Conservation (phyloP, 2,329 filamentous ascomycete genomes). For the Colletotrichum simmondsii region DNA sequence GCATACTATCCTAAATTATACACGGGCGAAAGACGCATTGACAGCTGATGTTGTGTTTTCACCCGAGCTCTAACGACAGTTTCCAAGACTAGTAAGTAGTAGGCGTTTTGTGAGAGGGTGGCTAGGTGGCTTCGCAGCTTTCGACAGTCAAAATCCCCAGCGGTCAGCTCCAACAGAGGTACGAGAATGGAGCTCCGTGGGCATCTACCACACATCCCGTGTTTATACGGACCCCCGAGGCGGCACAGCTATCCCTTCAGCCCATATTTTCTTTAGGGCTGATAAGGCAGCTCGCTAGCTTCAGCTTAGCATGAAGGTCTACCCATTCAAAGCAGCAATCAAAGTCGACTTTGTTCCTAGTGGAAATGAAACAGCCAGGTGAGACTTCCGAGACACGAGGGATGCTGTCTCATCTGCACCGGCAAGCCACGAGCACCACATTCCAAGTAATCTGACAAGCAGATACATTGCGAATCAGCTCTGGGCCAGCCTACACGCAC, state of each 20-base stretch:
- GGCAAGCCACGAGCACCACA: slow-evolving; percentile 7
- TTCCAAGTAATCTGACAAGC: not conserved
- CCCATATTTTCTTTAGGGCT: not conserved
- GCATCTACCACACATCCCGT: not conserved
- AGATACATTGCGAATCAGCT: not conserved
- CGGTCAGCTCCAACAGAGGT: not conserved
- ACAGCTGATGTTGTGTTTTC: not conserved
- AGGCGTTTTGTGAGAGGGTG: too few species aligned
- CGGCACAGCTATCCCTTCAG: slow-evolving; percentile 1
- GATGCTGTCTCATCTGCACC: slow-evolving; percentile 5
- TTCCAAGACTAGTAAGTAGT: not conserved
- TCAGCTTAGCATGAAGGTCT: not conserved
- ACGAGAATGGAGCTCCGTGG: slow-evolving; percentile 1
- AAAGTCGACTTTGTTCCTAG: not conserved
- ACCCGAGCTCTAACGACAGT: too few species aligned
- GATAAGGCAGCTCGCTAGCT: not conserved
- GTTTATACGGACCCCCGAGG: not conserved
- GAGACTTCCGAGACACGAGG: not conserved
- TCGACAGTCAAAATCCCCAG: not conserved
- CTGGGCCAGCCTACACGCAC: not conserved
- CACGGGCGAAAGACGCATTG: not conserved
- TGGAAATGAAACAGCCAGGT: slow-evolving; percentile 13
- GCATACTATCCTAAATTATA: not conserved
- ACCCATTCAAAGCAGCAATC: not conserved
- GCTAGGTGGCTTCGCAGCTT: not conserved